phyloP scores from a whole-genome alignment of 2,329 filamentous ascomycete species.

The Diaporthe vaccinii region DNA sequence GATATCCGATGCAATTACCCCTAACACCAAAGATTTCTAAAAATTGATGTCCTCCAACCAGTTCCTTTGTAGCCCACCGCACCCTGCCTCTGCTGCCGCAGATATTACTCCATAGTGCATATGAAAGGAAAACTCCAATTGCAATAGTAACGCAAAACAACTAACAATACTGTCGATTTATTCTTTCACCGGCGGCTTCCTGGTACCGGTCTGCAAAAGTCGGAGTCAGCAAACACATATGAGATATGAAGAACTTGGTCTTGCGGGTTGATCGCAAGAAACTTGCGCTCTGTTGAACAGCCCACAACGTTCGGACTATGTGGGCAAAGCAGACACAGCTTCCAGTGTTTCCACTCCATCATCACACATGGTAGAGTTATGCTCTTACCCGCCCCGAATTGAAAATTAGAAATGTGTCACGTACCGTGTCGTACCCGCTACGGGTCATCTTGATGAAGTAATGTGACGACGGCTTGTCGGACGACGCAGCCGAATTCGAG shows the following conservation, averaged over 20 bases:
- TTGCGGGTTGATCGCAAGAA: too few species aligned
- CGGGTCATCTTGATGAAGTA: conserved; percentile 12
- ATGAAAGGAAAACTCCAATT: not conserved
- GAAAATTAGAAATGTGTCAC: not conserved
- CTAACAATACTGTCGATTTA: not conserved
- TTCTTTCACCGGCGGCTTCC: conserved; percentile 17
- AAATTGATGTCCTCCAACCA: not conserved
- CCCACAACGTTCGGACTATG: not conserved
- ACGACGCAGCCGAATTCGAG: not conserved
- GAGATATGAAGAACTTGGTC: not conserved
- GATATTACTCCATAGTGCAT: conserved; percentile 7
- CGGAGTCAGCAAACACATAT: not conserved
- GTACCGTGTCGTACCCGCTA: conserved; percentile 32
- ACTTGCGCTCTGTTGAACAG: not conserved
- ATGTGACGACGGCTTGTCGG: not conserved
- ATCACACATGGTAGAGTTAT: too few species aligned
- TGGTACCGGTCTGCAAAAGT: not conserved
- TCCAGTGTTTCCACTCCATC: not conserved
- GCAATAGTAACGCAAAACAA: not conserved
- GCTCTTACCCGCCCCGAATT: not conserved
- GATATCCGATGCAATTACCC: conserved; percentile 1
- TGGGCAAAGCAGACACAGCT: not conserved
- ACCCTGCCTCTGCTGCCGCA: not conserved
- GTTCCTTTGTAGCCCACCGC: not conserved
- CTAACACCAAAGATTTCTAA: conserved; percentile 4